A percentile compares a stretch with the other conserved stretches of the same genome.
Conservation (phyloP, 441 rosid species). For the Jatropha podagrica region DNA sequence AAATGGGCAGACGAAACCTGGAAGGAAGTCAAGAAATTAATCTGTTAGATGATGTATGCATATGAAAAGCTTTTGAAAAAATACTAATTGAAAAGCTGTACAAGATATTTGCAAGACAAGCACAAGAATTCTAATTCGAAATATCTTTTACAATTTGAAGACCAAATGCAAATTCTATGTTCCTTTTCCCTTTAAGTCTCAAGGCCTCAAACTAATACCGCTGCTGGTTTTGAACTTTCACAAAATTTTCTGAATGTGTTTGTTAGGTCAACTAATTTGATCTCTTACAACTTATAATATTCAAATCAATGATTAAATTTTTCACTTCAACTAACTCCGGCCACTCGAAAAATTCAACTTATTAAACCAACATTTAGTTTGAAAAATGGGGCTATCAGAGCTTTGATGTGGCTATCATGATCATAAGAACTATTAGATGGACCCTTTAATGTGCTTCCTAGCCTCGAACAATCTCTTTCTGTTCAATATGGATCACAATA, state of each 20-base stretch:
- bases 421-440: not conserved
- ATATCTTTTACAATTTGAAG: too few species aligned
- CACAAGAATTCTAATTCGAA: not conserved
- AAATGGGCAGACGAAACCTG: slow-evolving; percentile 76
- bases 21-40: not conserved
- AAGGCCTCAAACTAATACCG: too few species aligned
- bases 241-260: not conserved
- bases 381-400: not conserved
- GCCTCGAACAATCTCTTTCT: not conserved
- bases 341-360: not conserved
- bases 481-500: slow-evolving; percentile 2
- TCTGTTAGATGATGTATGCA: not conserved
- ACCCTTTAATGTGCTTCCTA: not conserved
- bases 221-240: not conserved
- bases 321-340: not conserved
- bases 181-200: too few species aligned
- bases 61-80: not conserved
- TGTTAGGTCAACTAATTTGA: not conserved
- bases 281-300: not conserved
- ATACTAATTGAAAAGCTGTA: not conserved
- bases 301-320: not conserved
- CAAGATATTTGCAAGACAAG: not conserved
- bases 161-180: too few species aligned
- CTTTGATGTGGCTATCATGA: not conserved
- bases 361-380: not conserved